These are phyloP conservation scores for Pyrenophora tritici-repentis DNA, from an alignment of 2,329 filamentous ascomycete species.

Conservation along the genomic window DNA sequence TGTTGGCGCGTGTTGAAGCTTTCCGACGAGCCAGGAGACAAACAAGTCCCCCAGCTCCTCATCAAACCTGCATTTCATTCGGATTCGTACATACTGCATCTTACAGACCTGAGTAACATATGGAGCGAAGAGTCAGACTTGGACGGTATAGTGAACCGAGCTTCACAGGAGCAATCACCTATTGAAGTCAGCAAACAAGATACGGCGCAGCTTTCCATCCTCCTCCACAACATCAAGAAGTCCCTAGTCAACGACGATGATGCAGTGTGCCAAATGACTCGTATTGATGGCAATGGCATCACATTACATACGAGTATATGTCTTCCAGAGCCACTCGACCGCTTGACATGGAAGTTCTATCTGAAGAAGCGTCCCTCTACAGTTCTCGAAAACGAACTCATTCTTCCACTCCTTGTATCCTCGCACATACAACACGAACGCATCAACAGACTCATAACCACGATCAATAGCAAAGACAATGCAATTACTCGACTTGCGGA, in stretches of 20 bases:
- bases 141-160: conserved; percentile 66
- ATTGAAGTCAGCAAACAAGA: conserved; percentile 74
- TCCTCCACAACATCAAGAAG: conserved; percentile 67
- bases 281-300: conserved; percentile 44
- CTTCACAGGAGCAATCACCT: conserved; percentile 65
- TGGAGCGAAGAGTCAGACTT: conserved; percentile 71
- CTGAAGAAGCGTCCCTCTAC: conserved; percentile 53
- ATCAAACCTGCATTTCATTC: conserved; percentile 62
- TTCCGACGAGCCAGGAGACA: conserved; percentile 24
- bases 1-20: conserved; percentile 43
- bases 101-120: conserved; percentile 75
- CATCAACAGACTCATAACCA: conserved; percentile 55
- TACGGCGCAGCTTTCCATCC: conserved; percentile 67
- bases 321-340: conserved; percentile 65
- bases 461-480: conserved; percentile 63
- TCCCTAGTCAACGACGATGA: conserved; percentile 49
- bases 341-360: conserved; percentile 68
- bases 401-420: conserved; percentile 59
- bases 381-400: conserved; percentile 55
- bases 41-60: conserved; percentile 63
- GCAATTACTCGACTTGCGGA: conserved; percentile 63
- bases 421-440: conserved; percentile 55
- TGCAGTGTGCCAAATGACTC: conserved; percentile 44
- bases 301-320: conserved; percentile 62
- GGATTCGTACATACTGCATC: conserved; percentile 65